Evolutionary conservation across 78 protist species (phyloP).

Genomic region (slime mould (Dictyostelium discoideum)): DNA sequence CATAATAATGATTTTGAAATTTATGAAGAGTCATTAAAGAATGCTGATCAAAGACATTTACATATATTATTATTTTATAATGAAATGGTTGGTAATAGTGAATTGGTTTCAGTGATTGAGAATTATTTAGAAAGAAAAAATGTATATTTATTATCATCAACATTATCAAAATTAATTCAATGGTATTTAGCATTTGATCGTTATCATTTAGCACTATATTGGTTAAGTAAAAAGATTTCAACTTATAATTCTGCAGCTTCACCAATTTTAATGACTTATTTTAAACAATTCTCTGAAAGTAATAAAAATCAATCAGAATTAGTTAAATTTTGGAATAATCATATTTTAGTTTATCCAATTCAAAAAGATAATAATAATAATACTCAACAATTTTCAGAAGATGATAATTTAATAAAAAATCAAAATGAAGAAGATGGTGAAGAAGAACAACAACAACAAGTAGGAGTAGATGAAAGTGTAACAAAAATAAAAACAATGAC

Average conservation of each 20-base stretch:
- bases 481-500: too few species aligned
- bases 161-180: background rate
- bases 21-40: background rate
- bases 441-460: too few species aligned
- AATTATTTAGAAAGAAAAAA: background rate
- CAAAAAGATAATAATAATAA: too few species aligned
- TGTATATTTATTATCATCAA: background rate
- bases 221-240: slow-evolving; percentile 7
- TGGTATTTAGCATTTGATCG: background rate
- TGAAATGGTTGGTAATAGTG: background rate
- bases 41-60: background rate
- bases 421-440: too few species aligned
- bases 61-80: background rate
- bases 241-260: background rate
- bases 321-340: background rate
- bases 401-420: too few species aligned
- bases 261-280: background rate
- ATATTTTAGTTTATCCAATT: background rate
- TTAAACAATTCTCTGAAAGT: background rate
- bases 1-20: background rate
- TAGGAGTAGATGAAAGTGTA: too few species aligned
- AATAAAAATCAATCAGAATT: background rate
- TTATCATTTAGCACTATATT: background rate
- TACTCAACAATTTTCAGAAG: too few species aligned
- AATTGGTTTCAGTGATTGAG: background rate